Base-by-base conservation (phyloP, 768 basidiomycete genomes). In the Tephrocybe sp. region DNA sequence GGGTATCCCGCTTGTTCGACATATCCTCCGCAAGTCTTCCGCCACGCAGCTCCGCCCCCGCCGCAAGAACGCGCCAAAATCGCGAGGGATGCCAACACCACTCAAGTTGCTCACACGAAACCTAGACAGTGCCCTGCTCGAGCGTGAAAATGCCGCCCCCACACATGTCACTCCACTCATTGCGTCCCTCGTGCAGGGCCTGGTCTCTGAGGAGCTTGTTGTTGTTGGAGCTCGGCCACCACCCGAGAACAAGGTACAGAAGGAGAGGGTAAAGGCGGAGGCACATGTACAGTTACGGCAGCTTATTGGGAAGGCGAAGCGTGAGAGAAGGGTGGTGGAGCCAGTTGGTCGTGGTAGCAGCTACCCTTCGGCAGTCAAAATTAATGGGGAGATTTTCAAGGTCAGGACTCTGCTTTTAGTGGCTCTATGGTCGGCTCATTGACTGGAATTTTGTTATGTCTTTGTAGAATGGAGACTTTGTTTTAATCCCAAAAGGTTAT, bases 91-190 rank as follows among this genome's bases (percentile, higher is more conserved):
- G 36, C 58, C 58, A 0, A 62, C 59, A 3, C 45, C 28, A 2
- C 58, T 58, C 24, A 59, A 55, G 26, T 51, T 61, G 2, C 54
- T 68, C 3, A 42, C 67, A 0, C 75, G 75, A 0, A 80, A 83
- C 57, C 67, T 73, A 4, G 88, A 90, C 58, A 56, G 79, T 3
- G 76, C 73, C 1, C 80, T 86, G 2, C 70, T 89, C 15, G 79
- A 73, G 20, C 63, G 73, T 0, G 80, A 81, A 55, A 75, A 77
- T 25, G 80, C 82, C 56, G 76, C 65, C 15, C 66, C 70, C 4
- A 88, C 86, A 0, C 78, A 79, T 41, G 85, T 90, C 7, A 89
- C 87, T 0, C 80, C 81, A 0, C 69, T 73, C 17, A 82, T 90
- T 38, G 75, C 73, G 4, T 58, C 66, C 8, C 64, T 89, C 7